phyloP scores from a whole-genome alignment of 148 eudicot genomes.

The Rhododendron vialii region DNA sequence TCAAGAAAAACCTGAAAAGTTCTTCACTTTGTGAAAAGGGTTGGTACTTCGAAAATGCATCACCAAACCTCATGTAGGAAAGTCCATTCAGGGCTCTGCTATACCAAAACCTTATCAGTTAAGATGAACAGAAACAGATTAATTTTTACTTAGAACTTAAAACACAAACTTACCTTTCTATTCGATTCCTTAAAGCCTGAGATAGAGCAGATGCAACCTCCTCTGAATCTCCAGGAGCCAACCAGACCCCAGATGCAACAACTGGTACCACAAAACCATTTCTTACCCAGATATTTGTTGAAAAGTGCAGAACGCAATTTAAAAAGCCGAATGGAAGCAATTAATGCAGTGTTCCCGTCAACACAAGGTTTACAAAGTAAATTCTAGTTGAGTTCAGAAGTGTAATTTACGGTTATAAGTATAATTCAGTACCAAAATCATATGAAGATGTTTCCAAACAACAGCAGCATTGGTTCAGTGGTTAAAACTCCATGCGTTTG shows the following conservation, averaged over 20 bases:
- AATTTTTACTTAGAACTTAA: not conserved
- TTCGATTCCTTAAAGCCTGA: conserved; percentile 77
- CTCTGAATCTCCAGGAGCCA: conserved; percentile 94
- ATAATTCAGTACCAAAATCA: not conserved
- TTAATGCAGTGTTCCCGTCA: not conserved
- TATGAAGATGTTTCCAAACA: not conserved
- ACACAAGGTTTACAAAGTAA: not conserved
- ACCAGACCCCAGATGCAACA: conserved; percentile 88
- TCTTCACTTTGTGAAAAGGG: conserved; percentile 67
- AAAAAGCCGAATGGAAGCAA: not conserved
- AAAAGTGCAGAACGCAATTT: not conserved
- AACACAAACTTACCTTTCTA: conserved; percentile 60
- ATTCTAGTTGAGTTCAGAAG: not conserved
- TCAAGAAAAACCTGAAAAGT: conserved; percentile 59
- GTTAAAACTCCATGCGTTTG: not conserved
- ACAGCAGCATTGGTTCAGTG: not conserved
- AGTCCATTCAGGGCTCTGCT: conserved; percentile 69
- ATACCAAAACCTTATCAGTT: not conserved
- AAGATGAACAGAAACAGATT: not conserved
- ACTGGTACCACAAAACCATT: conserved; percentile 29
- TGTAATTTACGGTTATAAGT: not conserved
- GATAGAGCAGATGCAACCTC: conserved; percentile 86
- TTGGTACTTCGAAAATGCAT: conserved; percentile 69
- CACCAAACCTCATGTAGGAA: conserved; percentile 86
- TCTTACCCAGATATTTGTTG: not conserved